Percentiles rank a stretch among this genome's conserved stretches.
These are phyloP conservation scores for Sporothrix inflata DNA, from an alignment of 2,329 filamentous ascomycete genomes.

Conservation along the genomic window DNA sequence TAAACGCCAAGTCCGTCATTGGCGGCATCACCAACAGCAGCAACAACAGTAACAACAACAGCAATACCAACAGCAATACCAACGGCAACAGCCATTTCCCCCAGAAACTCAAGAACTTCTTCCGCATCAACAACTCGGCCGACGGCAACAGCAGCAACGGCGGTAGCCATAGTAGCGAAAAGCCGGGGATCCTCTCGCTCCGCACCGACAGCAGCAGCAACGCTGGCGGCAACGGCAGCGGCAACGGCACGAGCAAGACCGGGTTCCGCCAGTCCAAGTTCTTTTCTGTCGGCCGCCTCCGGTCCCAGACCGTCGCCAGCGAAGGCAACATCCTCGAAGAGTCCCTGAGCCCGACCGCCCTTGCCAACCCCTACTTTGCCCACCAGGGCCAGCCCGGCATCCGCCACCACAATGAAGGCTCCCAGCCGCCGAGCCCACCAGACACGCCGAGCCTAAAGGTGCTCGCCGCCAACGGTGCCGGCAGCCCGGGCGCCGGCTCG, in stretches of 20 bases:
- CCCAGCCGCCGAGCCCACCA: slow-evolving; percentile 87
- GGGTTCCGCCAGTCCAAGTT: slow-evolving; percentile 84
- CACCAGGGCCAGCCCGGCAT: slow-evolving; percentile 93
- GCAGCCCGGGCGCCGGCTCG: slow-evolving; percentile 49
- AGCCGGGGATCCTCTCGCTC: slow-evolving; percentile 30
- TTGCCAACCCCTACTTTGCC: slow-evolving; percentile 95
- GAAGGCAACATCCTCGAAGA: slow-evolving; percentile 92
- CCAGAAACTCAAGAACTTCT: slow-evolving; percentile 71
- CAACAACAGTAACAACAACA: slow-evolving; percentile 21
- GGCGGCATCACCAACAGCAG: slow-evolving; percentile 64
- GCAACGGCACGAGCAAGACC: slow-evolving; percentile 52
- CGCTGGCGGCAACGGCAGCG: slow-evolving; percentile 5
- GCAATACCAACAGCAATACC: slow-evolving; percentile 27
- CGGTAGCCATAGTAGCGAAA: slow-evolving; percentile 43
- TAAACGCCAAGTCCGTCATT: slow-evolving; percentile 54
- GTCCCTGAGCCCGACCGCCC: slow-evolving; percentile 83
- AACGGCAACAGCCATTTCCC: slow-evolving; percentile 64
- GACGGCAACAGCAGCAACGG: slow-evolving; percentile 43
- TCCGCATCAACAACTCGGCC: slow-evolving; percentile 62
- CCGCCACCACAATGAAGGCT: slow-evolving; percentile 92
- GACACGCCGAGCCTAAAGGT: slow-evolving; percentile 82
- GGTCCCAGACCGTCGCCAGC: slow-evolving; percentile 87
- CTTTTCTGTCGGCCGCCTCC: slow-evolving; percentile 84
- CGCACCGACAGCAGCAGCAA: slow-evolving; percentile 10
- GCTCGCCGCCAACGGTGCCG: slow-evolving; percentile 63